Evolutionary conservation across 2,329 filamentous ascomycete species (phyloP), one percentile per base, ranked within the genome.

Genomic region (Pseudogymnoascus sp.): DNA sequence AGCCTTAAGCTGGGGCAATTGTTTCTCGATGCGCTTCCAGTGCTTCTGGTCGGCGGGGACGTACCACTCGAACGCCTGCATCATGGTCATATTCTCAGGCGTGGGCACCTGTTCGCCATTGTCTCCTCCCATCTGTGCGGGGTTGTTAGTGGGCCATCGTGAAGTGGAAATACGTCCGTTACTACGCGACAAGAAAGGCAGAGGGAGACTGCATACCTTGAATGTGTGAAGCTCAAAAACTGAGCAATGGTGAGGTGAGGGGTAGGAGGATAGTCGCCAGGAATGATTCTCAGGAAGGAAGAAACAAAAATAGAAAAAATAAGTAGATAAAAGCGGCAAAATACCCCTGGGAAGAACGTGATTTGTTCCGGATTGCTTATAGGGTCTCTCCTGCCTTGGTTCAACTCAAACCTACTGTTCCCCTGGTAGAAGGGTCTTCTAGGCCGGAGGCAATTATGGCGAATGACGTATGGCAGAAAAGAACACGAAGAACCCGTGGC

Each of bases 61-160:
- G 69, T 90, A 85, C 87, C 87, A 90, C 75, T 90, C 87, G 70
- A 89, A 90, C 10, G 78, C 83, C 72, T 90, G 86, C 66, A 90
- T 80, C 74, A 90, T 82, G 59, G 83, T 81, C 69, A 74, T 74
- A 64, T 81, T 81, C 68, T 79, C 75, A 11, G 74, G 72, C 1
- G 76, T 72, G 17, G 69, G 69, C 37, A 66, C 65, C 26, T 71
- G 65, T 37, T 67, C 66, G 65, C 44, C 15, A 35, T 61, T 61
- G 15, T 50, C 59, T 58, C 15, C 59, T 31, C 59, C 59, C 59
- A 61, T 61, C 41, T 61, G 21, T 44, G 15, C n/a, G 3, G 26
- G 24, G 7, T 21, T 61, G 11, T 61, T 15, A 24, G 41, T 9
- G 4, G 4, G 15, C 11, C 2, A 44, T 13, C 7, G 47, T 5